phyloP scores from a whole-genome alignment of 108 stramenopile genomes.

The Cyclotella atomus region DNA sequence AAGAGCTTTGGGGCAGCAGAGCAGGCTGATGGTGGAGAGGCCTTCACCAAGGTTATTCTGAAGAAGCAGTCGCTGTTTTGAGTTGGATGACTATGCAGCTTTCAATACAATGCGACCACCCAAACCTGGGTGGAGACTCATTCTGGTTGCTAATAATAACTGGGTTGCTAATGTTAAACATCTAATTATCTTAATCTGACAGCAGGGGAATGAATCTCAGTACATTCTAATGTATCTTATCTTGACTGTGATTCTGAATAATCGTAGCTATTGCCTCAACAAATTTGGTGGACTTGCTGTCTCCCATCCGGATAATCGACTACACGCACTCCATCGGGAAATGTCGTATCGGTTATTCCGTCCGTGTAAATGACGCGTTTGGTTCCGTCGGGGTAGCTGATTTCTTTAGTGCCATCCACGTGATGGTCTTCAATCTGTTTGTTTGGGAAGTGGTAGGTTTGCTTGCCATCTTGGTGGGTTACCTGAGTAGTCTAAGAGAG shows the following conservation, averaged over 20 bases:
- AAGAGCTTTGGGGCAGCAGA: slow-evolving; percentile 72
- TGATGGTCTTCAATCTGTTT: slow-evolving; percentile 55
- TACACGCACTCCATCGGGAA: slow-evolving; percentile 62
- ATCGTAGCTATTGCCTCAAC: no score
- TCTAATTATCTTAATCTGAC: no score
- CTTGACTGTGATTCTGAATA: no score
- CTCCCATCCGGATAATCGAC: slow-evolving; percentile 50
- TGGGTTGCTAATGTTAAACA: no score
- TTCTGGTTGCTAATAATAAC: no score
- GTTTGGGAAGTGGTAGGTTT: slow-evolving; percentile 59
- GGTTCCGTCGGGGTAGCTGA: slow-evolving; percentile 58
- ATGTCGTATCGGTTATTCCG: slow-evolving; percentile 52
- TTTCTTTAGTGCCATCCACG: slow-evolving; percentile 50
- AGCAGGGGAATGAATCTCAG: no score
- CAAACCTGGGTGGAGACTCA: no score
- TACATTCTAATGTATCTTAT: no score
- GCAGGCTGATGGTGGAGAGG: slow-evolving; percentile 85
- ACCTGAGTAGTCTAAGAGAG: slow-evolving; percentile 47
- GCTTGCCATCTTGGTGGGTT: slow-evolving; percentile 56
- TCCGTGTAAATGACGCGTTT: slow-evolving; percentile 47
- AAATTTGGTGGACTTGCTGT: slow-evolving; percentile 33
- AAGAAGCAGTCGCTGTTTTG: slow-evolving; percentile 45
- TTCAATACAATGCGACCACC: no score
- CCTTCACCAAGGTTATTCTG: slow-evolving; percentile 76
- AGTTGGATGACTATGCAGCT: no score